Conservation (phyloP, 805 yeast genomes). For the Candida ipomoeae region DNA sequence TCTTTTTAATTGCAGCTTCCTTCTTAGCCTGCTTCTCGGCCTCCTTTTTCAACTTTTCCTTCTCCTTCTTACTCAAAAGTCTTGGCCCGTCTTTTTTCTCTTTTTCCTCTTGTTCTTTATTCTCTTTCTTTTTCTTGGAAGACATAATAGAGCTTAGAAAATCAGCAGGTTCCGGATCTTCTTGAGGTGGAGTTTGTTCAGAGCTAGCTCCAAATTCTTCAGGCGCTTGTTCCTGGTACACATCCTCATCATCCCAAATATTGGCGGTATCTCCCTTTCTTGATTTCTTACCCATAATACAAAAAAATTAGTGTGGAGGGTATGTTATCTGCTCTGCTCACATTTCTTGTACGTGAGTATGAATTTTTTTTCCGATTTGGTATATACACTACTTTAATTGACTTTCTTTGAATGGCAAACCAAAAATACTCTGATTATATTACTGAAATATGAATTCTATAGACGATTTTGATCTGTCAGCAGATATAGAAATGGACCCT, state of each 20-base stretch:
- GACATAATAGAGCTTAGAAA: slow-evolving; percentile 80
- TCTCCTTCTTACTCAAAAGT: slow-evolving; percentile 87
- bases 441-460: too few species aligned
- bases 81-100: slow-evolving; percentile 56
- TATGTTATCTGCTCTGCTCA: neutral
- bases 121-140: slow-evolving; percentile 74
- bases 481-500: neutral
- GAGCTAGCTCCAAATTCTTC: slow-evolving; percentile 31
- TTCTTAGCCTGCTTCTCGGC: slow-evolving; percentile 86
- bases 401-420: neutral
- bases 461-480: neutral
- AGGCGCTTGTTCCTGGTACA: slow-evolving; percentile 35
- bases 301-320: neutral
- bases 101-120: slow-evolving; percentile 56
- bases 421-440: neutral
- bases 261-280: slow-evolving; percentile 58
- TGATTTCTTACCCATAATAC: slow-evolving; percentile 41
- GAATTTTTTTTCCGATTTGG: slow-evolving; percentile 10
- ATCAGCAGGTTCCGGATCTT: slow-evolving; percentile 34
- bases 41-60: slow-evolving; percentile 93
- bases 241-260: slow-evolving; percentile 77
- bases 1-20: slow-evolving; percentile 83
- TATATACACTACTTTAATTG: slow-evolving; percentile 3
- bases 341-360: neutral
- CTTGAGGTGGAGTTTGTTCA: slow-evolving; percentile 8